Evolutionary conservation across 2,329 filamentous ascomycete species (phyloP), one percentile per base, ranked within the genome.

Genomic region (Trichoderma arundinaceum): DNA sequence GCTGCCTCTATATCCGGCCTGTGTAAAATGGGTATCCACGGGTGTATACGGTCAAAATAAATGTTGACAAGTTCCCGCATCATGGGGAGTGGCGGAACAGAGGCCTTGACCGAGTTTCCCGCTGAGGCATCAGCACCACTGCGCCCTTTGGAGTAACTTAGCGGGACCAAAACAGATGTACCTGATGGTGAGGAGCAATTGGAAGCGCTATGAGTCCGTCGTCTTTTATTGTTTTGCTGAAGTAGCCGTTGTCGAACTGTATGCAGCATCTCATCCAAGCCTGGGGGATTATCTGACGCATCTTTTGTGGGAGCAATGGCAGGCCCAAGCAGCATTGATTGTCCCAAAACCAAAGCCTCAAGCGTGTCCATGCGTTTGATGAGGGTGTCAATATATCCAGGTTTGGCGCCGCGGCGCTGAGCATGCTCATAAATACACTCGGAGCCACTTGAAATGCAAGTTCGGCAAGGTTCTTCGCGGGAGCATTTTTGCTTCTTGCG

Each of bases 401-500:
- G 66, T 33, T 65, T 60, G 2, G 66, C 62, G 33, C 66, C 66
- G 9, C 66, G 62, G 48, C 62, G 56, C 57, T 67, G 63, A 38
- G 62, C 58, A 41, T 67, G 46, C 39, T 67, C 66, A 52, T 67
- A 67, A 28, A 67, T 59, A 44, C 66, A 67, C 19, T 57, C 56
- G 33, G 39, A 61, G 19, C 56, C 48, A 33, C 56, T 65, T 35
- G 62, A 56, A 13, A 67, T 52, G 28, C 66, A 67, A 13, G 56
- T 38, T 17, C 62, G 56, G 57, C 66, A 67, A 33, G 66, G 66
- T 39, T 67, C 62, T 32, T 65, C 62, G 7, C 63, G 46, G 10
- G 66, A 67, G 63, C 66, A 67, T 39, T 65, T 65, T 35, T 65
- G 66, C 52, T 67, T 67, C 46, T 65, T 65, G 56, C 66, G 66